phyloP scores from a whole-genome alignment of 352 stramenopile genomes.

The Phytophthora pistaciae region DNA sequence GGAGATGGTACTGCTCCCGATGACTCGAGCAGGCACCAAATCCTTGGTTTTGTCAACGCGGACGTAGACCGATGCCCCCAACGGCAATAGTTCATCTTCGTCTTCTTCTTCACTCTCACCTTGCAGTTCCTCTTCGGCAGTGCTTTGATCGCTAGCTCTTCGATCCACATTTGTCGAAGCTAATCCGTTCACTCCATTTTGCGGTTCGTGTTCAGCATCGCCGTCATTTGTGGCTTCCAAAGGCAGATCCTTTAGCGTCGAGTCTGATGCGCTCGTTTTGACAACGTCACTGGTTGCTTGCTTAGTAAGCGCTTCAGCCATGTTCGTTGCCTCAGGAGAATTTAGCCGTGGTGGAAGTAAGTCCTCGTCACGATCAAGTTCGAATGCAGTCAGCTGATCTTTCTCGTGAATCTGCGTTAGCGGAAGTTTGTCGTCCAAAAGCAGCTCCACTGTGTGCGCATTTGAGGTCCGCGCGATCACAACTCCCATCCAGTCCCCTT shows the following conservation, averaged over 20 bases:
- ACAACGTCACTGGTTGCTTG: not conserved
- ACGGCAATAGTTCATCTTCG: slow-evolving; percentile 43
- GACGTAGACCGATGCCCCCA: slow-evolving; percentile 72
- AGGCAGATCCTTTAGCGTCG: not conserved
- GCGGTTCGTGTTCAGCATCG: not conserved
- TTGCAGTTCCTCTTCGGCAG: not conserved
- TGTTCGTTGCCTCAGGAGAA: not conserved
- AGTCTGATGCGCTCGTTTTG: not conserved
- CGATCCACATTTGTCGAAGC: not conserved
- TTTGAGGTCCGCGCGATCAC: slow-evolving; percentile 68
- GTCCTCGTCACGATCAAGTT: slow-evolving; percentile 56
- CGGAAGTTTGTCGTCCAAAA: slow-evolving; percentile 70
- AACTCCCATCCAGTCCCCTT: slow-evolving; percentile 40
- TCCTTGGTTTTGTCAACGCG: slow-evolving; percentile 73
- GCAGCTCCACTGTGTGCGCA: slow-evolving; percentile 68
- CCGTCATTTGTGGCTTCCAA: not conserved
- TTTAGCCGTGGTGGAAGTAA: slow-evolving; percentile 22
- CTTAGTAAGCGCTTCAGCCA: not conserved
- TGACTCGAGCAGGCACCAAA: slow-evolving; percentile 67
- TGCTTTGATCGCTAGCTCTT: not conserved
- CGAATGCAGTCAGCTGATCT: slow-evolving; percentile 77
- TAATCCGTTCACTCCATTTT: slow-evolving; percentile 5
- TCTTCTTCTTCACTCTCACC: slow-evolving; percentile 30
- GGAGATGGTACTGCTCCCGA: slow-evolving; percentile 64
- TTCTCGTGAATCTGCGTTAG: slow-evolving; percentile 83